phyloP scores from a whole-genome alignment of 768 basidiomycete species.

The Naganishia onofrii region DNA sequence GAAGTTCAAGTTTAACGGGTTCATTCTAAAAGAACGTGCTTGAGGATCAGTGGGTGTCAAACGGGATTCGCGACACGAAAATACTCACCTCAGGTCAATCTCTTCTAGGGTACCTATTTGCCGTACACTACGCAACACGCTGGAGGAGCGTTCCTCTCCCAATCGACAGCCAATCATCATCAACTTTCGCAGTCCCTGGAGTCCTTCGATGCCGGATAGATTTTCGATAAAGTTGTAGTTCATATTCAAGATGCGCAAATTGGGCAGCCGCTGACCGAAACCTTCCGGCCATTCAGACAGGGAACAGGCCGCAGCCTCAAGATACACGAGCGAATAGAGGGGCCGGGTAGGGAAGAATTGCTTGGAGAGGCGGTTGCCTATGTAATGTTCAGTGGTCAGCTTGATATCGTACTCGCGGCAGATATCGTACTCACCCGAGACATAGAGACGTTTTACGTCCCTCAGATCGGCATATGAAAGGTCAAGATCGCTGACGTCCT shows the following conservation, averaged over 20 bases:
- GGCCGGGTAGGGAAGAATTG: conserved; percentile 59
- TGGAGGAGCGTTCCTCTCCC: conserved; percentile 63
- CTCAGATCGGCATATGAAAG: conserved; percentile 62
- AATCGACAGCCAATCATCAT: conserved; percentile 78
- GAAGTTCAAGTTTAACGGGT: conserved; percentile 93
- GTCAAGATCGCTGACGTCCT: conserved; percentile 52
- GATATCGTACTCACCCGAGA: conserved; percentile 75
- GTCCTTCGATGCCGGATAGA: conserved; percentile 71
- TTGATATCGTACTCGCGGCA: conserved; percentile 56
- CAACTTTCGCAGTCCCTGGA: conserved; percentile 74
- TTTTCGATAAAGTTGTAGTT: conserved; percentile 85
- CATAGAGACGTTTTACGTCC: conserved; percentile 89
- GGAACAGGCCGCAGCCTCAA: conserved; percentile 86
- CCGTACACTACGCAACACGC: conserved; percentile 68
- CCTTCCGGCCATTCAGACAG: conserved; percentile 70
- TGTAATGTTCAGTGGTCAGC: conserved; percentile 16
- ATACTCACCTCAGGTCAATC: conserved; percentile 79
- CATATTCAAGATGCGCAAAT: conserved; percentile 84
- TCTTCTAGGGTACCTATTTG: conserved; percentile 78
- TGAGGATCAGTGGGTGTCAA: neutral
- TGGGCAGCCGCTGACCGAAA: conserved; percentile 68
- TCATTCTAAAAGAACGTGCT: conserved; percentile 63
- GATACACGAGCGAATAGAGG: conserved; percentile 84
- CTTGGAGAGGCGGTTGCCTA: conserved; percentile 48
- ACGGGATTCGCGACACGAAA: neutral